Conservation (phyloP, 305 asterid genomes). For the Fraxinus paxiana region DNA sequence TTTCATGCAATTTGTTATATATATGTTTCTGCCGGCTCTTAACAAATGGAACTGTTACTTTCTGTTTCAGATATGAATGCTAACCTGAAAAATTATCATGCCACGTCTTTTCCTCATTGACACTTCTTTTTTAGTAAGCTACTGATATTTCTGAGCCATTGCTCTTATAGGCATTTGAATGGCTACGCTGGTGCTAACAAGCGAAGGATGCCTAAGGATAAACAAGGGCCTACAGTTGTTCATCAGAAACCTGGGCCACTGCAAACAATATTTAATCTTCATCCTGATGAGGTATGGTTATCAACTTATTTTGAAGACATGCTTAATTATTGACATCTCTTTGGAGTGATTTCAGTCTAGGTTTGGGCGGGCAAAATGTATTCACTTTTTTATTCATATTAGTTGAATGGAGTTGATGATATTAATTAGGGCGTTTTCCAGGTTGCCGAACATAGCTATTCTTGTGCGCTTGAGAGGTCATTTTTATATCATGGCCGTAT, state of each 20-base stretch:
- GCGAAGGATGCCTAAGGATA: constrained; percentile 46
- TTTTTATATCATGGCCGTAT: constrained; percentile 91
- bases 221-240: constrained; percentile 61
- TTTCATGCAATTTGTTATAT: constrained; percentile 8
- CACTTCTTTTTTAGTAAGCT: constrained; percentile 14
- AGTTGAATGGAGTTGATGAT: constrained; percentile 18
- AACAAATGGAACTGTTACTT: constrained; percentile 9
- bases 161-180: constrained; percentile 54
- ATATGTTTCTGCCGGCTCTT: constrained; percentile 15
- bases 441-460: constrained; percentile 87
- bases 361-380: constrained; percentile 8
- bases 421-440: constrained; percentile 33
- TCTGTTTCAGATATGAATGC: constrained; percentile 18
- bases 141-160: constrained; percentile 5
- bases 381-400: constrained; percentile 6
- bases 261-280: constrained; percentile 79
- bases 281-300: constrained; percentile 70
- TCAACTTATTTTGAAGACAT: constrained; percentile 16
- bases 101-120: neutral
- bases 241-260: constrained; percentile 89
- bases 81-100: constrained; percentile 2
- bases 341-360: constrained; percentile 11
- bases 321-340: constrained; percentile 11
- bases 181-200: constrained; percentile 52
- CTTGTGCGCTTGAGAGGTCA: constrained; percentile 95